Conservation (phyloP, 306 rosid genomes). For the Sicyos edulis region DNA sequence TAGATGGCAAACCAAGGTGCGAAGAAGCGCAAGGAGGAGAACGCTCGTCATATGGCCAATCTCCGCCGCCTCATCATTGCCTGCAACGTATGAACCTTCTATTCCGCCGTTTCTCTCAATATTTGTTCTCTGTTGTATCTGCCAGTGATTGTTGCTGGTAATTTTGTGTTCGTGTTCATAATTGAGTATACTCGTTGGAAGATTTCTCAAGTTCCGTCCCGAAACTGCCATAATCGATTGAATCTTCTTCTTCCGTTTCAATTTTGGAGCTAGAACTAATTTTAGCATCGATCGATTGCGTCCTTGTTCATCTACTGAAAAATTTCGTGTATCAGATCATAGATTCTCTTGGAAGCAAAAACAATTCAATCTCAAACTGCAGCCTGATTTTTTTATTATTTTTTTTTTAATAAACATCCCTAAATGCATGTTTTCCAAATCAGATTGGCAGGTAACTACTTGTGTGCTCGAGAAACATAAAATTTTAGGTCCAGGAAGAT, state of each 20-base stretch:
- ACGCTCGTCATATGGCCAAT: slow-evolving; percentile 72
- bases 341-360: neutral
- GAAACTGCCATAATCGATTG: too few relatives aligned
- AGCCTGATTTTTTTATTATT: neutral
- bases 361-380: neutral
- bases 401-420: neutral
- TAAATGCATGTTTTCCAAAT: neutral
- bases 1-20: slow-evolving; percentile 98
- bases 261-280: neutral
- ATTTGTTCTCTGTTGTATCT: neutral
- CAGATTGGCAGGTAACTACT: neutral
- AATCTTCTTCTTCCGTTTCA: too few relatives aligned
- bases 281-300: neutral
- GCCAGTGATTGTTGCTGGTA: neutral
- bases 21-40: slow-evolving; percentile 93
- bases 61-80: slow-evolving; percentile 61
- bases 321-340: too few relatives aligned
- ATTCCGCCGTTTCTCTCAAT: neutral
- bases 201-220: too few relatives aligned
- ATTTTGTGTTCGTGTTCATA: neutral
- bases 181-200: too few relatives aligned
- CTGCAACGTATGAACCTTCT: slow-evolving; percentile 70
- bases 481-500: neutral
- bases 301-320: neutral
- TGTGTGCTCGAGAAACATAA: neutral